These are phyloP conservation scores for Erythrophleum ivorense DNA, from an alignment of 331 rosid genomes.

Conservation along the genomic window DNA sequence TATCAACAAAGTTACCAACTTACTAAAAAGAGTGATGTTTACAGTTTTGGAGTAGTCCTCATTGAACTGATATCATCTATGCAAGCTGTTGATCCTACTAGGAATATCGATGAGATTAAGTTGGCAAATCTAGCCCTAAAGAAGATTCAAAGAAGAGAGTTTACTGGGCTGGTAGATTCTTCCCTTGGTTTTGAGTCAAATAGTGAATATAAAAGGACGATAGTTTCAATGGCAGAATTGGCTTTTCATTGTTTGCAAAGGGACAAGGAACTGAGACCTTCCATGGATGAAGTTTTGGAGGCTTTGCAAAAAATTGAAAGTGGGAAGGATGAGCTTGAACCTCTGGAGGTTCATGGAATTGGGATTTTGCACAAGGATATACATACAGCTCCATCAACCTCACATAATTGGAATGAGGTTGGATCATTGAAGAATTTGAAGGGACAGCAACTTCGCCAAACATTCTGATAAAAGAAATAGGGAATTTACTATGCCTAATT, in stretches of 20 bases:
- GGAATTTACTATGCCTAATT: slow-evolving; percentile 33
- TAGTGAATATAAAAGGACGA: slow-evolving; percentile 42
- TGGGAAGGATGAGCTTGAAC: slow-evolving; percentile 14
- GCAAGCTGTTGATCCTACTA: slow-evolving; percentile 64
- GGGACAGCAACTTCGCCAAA: slow-evolving; percentile 45
- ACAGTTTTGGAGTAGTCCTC: slow-evolving; percentile 73
- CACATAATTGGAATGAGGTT: slow-evolving; percentile 41
- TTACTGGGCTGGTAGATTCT: slow-evolving; percentile 58
- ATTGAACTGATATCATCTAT: slow-evolving; percentile 71
- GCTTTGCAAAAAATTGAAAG: slow-evolving; percentile 49
- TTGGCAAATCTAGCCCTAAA: slow-evolving; percentile 60
- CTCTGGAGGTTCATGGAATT: slow-evolving; percentile 24
- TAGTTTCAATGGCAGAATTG: slow-evolving; percentile 54
- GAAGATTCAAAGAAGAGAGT: slow-evolving; percentile 52
- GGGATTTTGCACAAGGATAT: background rate
- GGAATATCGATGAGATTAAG: slow-evolving; percentile 65
- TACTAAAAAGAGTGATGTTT: slow-evolving; percentile 79
- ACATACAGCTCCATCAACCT: slow-evolving; percentile 26
- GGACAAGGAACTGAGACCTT: slow-evolving; percentile 61
- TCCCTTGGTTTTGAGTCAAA: slow-evolving; percentile 59
- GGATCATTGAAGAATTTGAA: slow-evolving; percentile 41
- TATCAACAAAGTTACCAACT: slow-evolving; percentile 66
- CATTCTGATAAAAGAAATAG: slow-evolving; percentile 51
- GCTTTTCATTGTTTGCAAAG: slow-evolving; percentile 56
- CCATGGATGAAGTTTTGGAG: slow-evolving; percentile 65